These are phyloP conservation scores for Trichomonas gallinae DNA, from an alignment of 208 protist genomes.

Conservation along the genomic window DNA sequence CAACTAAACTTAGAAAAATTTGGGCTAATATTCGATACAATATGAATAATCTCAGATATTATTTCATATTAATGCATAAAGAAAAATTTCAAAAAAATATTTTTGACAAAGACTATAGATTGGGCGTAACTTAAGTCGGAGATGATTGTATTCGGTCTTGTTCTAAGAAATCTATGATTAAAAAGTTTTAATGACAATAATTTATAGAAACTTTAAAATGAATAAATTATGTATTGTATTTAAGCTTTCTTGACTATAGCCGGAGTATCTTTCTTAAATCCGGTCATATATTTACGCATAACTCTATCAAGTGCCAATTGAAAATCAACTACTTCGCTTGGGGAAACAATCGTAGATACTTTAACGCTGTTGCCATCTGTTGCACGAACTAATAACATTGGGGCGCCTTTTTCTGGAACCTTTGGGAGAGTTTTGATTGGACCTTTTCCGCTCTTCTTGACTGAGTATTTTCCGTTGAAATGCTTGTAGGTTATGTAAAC, in stretches of 20 bases:
- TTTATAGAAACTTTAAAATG: too few relatives aligned
- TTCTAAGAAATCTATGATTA: too few relatives aligned
- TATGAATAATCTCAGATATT: too few relatives aligned
- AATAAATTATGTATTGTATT: too few relatives aligned
- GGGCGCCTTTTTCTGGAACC: not conserved
- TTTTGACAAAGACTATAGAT: too few relatives aligned
- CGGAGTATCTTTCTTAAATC: not conserved
- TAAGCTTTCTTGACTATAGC: not conserved
- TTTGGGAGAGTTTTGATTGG: not conserved
- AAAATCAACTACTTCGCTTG: not conserved
- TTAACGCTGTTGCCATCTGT: not conserved
- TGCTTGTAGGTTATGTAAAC: conserved; percentile 6
- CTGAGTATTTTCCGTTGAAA: not conserved
- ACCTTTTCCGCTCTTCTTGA: not conserved
- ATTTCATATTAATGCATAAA: too few relatives aligned
- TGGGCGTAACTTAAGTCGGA: too few relatives aligned
- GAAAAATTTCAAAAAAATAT: too few relatives aligned
- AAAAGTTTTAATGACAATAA: too few relatives aligned
- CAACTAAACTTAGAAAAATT: too few relatives aligned
- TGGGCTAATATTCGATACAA: too few relatives aligned
- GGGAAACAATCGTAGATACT: not conserved
- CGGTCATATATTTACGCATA: not conserved
- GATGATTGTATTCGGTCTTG: too few relatives aligned
- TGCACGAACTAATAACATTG: not conserved
- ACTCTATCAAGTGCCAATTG: not conserved